Evolutionary conservation across 1,284 basidiomycete genomes (phyloP), one percentile per base, ranked within the genome.

Genomic region (Tilletia walkeri): DNA sequence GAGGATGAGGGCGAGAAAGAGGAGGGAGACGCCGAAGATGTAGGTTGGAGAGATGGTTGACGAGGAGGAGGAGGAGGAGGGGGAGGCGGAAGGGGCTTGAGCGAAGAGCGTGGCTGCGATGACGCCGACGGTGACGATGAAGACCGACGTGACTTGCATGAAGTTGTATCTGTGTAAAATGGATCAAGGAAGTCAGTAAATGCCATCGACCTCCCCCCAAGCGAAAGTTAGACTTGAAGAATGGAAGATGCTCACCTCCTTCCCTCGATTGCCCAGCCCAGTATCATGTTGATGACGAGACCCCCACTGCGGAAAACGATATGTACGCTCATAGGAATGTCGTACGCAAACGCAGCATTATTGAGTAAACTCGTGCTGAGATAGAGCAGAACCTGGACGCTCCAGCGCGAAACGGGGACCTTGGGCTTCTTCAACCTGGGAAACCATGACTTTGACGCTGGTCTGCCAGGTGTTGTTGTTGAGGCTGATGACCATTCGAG

Each of bases 291-390:
- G 63, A 92, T 85, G n/a, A 91, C 87, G 78, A 93, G 84, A n/a
- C 94, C 94, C 1, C 92, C 94, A 76, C 92, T 93, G 48, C 94
- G 87, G 81, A 96, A 97, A 70, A 97, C 92, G 82, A 97, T 96
- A 84, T 97, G 94, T 0, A 97, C 91, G 0, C 92, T 86, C 89
- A 96, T 92, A 16, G 94, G 94, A 70, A 96, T 91, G 71, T 88
- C 84, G 67, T 73, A 94, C 3, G 89, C 91, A 82, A 97, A 96
- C 0, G 93, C 94, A 34, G 88, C 89, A 84, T 96, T 97, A 85
- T 97, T 97, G 78, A 97, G 86, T 69, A 90, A 82, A n/a, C 91
- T 93, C 69, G 94, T 88, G 6, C 87, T 84, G 72, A 92, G 90
- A 84, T 95, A 95, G 53, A 97, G 86, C 1, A 87, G 86, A 61